These are phyloP conservation scores for Trametes villosa DNA, from an alignment of 768 basidiomycete species.

Conservation along the genomic window DNA sequence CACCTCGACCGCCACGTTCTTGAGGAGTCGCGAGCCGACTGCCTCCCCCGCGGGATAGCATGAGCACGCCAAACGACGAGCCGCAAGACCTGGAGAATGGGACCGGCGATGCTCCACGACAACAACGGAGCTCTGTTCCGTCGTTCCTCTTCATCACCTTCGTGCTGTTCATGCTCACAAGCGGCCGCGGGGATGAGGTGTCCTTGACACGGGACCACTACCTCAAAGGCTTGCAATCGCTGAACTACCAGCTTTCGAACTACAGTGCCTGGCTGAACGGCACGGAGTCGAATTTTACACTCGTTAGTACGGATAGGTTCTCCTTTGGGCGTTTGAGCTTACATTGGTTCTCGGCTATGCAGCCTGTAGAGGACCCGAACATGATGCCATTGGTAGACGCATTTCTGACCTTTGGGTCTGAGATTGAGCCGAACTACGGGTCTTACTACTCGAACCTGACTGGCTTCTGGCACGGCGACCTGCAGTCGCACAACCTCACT, in stretches of 20 bases:
- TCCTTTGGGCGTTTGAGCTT: neutral
- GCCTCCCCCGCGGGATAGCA: too few species aligned
- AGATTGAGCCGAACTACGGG: slow-evolving; percentile 11
- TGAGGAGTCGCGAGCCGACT: too few species aligned
- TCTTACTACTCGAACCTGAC: slow-evolving; percentile 61
- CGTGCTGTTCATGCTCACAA: slow-evolving; percentile 80
- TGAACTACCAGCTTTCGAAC: slow-evolving; percentile 57
- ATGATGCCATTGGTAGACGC: slow-evolving; percentile 9
- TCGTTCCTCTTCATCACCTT: slow-evolving; percentile 76
- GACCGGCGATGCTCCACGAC: slow-evolving; percentile 26
- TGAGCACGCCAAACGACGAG: slow-evolving; percentile 11
- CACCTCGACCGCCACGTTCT: too few species aligned
- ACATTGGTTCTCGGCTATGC: neutral
- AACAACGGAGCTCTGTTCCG: slow-evolving; percentile 64
- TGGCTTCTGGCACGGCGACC: slow-evolving; percentile 72
- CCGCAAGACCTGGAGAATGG: slow-evolving; percentile 26
- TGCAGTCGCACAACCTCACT: slow-evolving; percentile 68
- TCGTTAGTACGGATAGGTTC: slow-evolving; percentile 2
- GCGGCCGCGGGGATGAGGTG: slow-evolving; percentile 71
- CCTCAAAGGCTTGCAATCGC: slow-evolving; percentile 60
- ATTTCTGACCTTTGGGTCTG: slow-evolving; percentile 4
- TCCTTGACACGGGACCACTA: slow-evolving; percentile 61
- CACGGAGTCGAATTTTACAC: slow-evolving; percentile 16
- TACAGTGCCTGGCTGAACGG: slow-evolving; percentile 31
- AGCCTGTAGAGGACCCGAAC: slow-evolving; percentile 17